Conservation (phyloP, 768 basidiomycete species). For the Rickenella mellea region DNA sequence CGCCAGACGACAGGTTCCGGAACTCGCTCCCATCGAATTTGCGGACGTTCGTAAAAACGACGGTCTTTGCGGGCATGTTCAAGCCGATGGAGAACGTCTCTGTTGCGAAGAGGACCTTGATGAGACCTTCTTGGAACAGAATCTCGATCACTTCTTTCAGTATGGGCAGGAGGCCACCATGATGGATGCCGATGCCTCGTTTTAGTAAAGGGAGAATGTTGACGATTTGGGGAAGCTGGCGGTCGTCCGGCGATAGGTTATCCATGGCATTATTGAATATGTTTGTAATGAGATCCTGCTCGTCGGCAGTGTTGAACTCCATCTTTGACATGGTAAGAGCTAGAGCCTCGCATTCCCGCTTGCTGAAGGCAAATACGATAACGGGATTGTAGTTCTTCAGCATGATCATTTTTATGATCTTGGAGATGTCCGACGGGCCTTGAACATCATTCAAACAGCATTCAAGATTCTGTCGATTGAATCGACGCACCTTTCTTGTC, state of each 20-base stretch:
- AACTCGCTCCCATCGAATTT: slow-evolving; percentile 97
- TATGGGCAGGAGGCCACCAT: slow-evolving; percentile 93
- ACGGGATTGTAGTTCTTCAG: slow-evolving; percentile 95
- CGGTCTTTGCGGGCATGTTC: slow-evolving; percentile 99
- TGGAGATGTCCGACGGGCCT: slow-evolving; percentile 92
- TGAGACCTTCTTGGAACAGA: slow-evolving; percentile 94
- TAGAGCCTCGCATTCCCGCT: slow-evolving; percentile 92
- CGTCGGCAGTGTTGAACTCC: slow-evolving; percentile 89
- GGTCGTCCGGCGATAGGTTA: slow-evolving; percentile 78
- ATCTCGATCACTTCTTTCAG: slow-evolving; percentile 99
- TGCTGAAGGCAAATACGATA: slow-evolving; percentile 97
- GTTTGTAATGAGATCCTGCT: slow-evolving; percentile 75
- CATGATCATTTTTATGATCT: slow-evolving; percentile 99
- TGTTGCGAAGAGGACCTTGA: slow-evolving; percentile 97
- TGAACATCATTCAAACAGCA: background rate
- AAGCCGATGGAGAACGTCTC: slow-evolving; percentile 97
- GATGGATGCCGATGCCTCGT: slow-evolving; percentile 96
- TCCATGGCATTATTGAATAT: slow-evolving; percentile 95
- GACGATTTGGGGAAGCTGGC: slow-evolving; percentile 85
- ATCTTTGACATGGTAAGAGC: slow-evolving; percentile 91
- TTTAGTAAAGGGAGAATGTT: slow-evolving; percentile 88
- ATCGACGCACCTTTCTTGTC: slow-evolving; percentile 67
- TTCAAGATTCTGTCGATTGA: background rate
- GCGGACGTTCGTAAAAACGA: slow-evolving; percentile 90
- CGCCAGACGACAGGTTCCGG: slow-evolving; percentile 85